Conservation (phyloP, 306 rosid species). For the Prosopis cineraria region DNA sequence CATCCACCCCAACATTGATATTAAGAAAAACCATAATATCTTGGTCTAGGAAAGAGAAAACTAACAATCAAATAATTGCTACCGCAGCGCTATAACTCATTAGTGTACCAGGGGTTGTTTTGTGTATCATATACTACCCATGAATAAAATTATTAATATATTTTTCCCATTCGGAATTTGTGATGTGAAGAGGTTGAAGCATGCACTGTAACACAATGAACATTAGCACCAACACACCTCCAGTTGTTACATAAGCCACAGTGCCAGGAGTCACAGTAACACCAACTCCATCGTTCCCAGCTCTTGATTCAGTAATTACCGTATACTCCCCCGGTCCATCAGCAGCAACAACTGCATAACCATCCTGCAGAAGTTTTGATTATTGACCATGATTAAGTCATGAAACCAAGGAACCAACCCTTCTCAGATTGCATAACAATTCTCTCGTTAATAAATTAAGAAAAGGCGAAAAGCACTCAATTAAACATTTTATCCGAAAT, state of each 20-base stretch:
- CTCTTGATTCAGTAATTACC: slow-evolving; percentile 76
- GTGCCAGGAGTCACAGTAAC: slow-evolving; percentile 64
- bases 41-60: not conserved
- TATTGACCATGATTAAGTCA: not conserved
- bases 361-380: slow-evolving; percentile 56
- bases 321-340: slow-evolving; percentile 92
- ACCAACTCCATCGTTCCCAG: slow-evolving; percentile 74
- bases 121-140: not conserved
- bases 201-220: not conserved
- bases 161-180: not conserved
- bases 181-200: not conserved
- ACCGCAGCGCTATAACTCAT: not conserved
- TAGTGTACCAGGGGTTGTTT: no score
- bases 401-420: not conserved
- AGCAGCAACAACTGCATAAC: slow-evolving; percentile 82
- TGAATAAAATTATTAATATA: not conserved
- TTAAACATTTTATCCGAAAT: not conserved
- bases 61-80: not conserved
- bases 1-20: not conserved
- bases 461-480: not conserved
- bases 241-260: slow-evolving; percentile 87
- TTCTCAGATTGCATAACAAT: not conserved
- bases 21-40: no score
- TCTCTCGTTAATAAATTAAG: not conserved
- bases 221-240: slow-evolving; percentile 52